phyloP scores from a whole-genome alignment of 2,329 filamentous ascomycete genomes.

The Xylaria hypoxylon region DNA sequence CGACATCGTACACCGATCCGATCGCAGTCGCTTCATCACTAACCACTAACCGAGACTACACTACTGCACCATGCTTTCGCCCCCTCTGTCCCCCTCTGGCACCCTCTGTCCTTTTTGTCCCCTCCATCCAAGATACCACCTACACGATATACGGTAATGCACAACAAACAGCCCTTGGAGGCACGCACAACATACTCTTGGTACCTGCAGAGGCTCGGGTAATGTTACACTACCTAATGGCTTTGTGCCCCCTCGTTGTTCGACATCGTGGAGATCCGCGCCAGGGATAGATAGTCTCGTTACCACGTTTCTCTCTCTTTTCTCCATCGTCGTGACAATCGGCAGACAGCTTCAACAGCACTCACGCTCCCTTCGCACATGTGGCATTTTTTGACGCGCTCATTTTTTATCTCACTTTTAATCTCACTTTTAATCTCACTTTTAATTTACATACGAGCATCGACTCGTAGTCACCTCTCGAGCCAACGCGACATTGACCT shows the following conservation, averaged over 20 bases:
- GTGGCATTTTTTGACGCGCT: constrained; percentile 22
- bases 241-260: constrained; percentile 22
- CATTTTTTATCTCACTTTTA: too few species aligned
- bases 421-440: too few species aligned
- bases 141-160: too few species aligned
- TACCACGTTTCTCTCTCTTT: constrained; percentile 13
- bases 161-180: too few species aligned
- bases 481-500: constrained; percentile 25
- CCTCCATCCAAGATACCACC: too few species aligned
- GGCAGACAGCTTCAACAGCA: constrained; percentile 39
- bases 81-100: too few species aligned
- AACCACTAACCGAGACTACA: too few species aligned
- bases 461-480: constrained; percentile 19
- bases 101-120: too few species aligned
- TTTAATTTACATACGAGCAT: constrained; percentile 5
- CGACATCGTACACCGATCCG: too few species aligned
- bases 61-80: too few species aligned
- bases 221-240: constrained; percentile 7
- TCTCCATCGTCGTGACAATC: constrained; percentile 34
- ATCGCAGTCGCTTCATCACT: too few species aligned
- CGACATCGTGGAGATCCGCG: constrained; percentile 24
- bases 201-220: not conserved
- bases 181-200: too few species aligned
- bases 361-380: constrained; percentile 16
- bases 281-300: constrained; percentile 13